phyloP scores from a whole-genome alignment of 495 filamentous ascomycete species.

The Penicillium canariense region DNA sequence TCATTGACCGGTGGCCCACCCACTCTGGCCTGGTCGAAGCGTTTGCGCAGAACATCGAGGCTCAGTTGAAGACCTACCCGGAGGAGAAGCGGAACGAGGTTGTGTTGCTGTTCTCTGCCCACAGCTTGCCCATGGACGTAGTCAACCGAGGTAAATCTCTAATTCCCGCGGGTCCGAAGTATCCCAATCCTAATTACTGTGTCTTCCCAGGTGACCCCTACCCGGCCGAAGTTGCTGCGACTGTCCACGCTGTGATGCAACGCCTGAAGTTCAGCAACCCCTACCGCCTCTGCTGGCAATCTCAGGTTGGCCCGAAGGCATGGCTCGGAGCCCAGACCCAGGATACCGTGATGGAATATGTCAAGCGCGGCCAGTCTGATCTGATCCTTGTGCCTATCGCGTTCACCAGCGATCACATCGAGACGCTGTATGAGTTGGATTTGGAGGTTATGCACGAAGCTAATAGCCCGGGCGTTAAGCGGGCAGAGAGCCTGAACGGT shows the following conservation, averaged over 20 bases:
- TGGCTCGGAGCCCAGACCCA: slow-evolving; percentile 96
- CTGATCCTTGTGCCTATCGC: slow-evolving; percentile 92
- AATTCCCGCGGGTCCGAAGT: background rate
- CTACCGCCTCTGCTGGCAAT: slow-evolving; percentile 96
- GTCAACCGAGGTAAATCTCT: slow-evolving; percentile 75
- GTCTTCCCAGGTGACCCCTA: slow-evolving; percentile 75
- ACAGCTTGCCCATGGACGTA: slow-evolving; percentile 94
- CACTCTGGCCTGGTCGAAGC: slow-evolving; percentile 89
- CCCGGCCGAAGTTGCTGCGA: slow-evolving; percentile 95
- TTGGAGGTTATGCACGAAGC: slow-evolving; percentile 92
- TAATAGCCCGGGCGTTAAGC: slow-evolving; percentile 74
- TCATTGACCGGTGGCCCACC: slow-evolving; percentile 95
- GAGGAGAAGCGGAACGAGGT: slow-evolving; percentile 72
- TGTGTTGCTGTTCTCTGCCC: slow-evolving; percentile 89
- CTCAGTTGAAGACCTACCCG: slow-evolving; percentile 76
- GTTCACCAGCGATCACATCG: slow-evolving; percentile 98
- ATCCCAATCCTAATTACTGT: slow-evolving; percentile 16
- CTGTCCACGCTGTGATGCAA: slow-evolving; percentile 94
- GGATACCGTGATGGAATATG: slow-evolving; percentile 81
- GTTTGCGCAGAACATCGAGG: slow-evolving; percentile 86
- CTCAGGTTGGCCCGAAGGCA: slow-evolving; percentile 90
- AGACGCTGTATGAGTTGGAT: slow-evolving; percentile 94
- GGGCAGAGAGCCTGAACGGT: slow-evolving; percentile 91
- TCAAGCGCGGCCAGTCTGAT: slow-evolving; percentile 87
- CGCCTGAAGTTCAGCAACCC: slow-evolving; percentile 80